These are phyloP conservation scores for Myxozyma melibiosi DNA, from an alignment of 805 yeast genomes.

Conservation along the genomic window DNA sequence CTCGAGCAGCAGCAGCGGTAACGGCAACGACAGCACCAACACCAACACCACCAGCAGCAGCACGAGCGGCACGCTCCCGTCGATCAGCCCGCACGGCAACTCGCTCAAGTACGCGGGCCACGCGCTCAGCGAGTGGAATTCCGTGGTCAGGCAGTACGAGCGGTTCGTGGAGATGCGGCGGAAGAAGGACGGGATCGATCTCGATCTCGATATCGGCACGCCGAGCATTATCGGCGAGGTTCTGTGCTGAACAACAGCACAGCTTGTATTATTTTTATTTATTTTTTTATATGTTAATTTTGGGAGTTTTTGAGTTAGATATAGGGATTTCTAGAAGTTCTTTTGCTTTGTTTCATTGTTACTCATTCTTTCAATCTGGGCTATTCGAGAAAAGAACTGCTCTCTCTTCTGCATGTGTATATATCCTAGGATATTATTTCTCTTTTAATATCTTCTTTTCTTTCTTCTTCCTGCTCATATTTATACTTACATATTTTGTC, in stretches of 20 bases:
- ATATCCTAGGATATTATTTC: too few species aligned
- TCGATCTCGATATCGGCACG: constrained; percentile 40
- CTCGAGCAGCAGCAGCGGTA: too few species aligned
- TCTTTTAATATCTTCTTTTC: too few species aligned
- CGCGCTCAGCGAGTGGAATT: constrained; percentile 46
- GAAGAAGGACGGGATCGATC: constrained; percentile 35
- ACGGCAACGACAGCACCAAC: background rate
- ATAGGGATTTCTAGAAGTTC: too few species aligned
- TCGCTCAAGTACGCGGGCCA: constrained; percentile 42
- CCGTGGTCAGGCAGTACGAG: constrained; percentile 43
- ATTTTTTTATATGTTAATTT: background rate
- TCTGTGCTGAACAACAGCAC: background rate
- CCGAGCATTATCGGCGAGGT: constrained; percentile 45
- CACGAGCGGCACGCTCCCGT: background rate
- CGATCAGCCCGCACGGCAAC: background rate
- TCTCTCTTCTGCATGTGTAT: too few species aligned
- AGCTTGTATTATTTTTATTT: background rate
- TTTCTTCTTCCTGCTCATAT: too few species aligned
- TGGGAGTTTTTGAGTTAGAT: background rate
- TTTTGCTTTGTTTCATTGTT: too few species aligned
- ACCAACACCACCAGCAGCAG: background rate
- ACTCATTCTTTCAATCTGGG: too few species aligned
- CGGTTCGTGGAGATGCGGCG: constrained; percentile 41
- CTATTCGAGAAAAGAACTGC: too few species aligned
- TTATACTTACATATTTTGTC: too few species aligned